A percentile compares a stretch with the other conserved stretches of the same genome.
Conservation (phyloP, 176 grass and related monocot genomes). For the Rhipidocladum racemiflorum region DNA sequence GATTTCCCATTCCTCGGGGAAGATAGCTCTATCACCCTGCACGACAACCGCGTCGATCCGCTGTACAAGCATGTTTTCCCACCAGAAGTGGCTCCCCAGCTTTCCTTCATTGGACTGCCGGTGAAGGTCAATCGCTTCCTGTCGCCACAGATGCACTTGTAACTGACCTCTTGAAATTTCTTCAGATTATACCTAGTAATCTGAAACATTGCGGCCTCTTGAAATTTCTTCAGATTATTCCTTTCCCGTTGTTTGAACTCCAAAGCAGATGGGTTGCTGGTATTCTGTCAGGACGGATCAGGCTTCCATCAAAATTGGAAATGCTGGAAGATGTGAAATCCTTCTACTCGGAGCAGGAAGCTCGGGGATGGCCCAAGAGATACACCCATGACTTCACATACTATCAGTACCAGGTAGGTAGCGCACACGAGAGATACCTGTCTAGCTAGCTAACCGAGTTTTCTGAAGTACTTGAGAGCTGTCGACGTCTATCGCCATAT, state of each 20-base stretch:
- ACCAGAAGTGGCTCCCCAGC: constrained; percentile 42
- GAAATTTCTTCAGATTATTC: constrained; percentile 41
- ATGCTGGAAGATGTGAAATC: constrained; percentile 74
- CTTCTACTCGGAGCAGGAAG: constrained; percentile 39
- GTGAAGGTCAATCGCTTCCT: constrained; percentile 39
- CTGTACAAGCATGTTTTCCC: constrained; percentile 79
- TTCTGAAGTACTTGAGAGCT: not conserved
- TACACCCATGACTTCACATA: constrained; percentile 63
- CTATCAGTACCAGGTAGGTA: constrained; percentile 22
- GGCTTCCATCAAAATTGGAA: constrained; percentile 58
- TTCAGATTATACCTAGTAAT: constrained; percentile 35
- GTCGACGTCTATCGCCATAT: not conserved
- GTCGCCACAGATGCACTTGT: not conserved
- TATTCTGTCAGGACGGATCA: constrained; percentile 57
- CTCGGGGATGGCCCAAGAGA: constrained; percentile 72
- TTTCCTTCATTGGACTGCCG: constrained; percentile 68
- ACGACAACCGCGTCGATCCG: constrained; percentile 64
- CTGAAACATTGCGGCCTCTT: not conserved
- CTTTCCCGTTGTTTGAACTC: constrained; percentile 74
- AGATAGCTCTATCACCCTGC: constrained; percentile 49
- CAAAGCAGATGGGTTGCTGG: constrained; percentile 93
- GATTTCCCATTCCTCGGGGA: constrained; percentile 63
- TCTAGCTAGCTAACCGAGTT: too few species aligned
- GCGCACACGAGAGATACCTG: too few species aligned
- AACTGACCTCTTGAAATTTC: not conserved